Base-by-base conservation (phyloP, 2,329 filamentous ascomycete species). In the Raffaelea deltoideospora region DNA sequence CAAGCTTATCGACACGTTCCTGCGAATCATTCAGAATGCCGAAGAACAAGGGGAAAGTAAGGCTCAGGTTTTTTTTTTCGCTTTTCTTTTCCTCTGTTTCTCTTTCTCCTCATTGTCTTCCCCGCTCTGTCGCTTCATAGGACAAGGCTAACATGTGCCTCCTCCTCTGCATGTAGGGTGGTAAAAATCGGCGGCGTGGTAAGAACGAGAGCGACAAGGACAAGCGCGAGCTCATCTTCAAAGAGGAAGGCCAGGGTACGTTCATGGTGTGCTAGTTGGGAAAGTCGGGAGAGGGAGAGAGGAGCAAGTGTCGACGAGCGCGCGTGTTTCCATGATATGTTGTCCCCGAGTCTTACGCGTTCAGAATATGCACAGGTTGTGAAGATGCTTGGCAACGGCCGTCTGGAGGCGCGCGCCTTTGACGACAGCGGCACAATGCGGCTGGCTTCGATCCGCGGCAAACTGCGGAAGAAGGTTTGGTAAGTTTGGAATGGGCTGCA, bases 121-220 rank as follows among this genome's bases (percentile, higher is more conserved):
- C 8, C 10, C 9, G 18, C 28, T 19, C n/a, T n/a, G n/a, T n/a
- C n/a, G n/a, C n/a, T n/a, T n/a, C n/a, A n/a, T n/a, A n/a, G n/a
- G n/a, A n/a, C n/a, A n/a, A n/a, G 21, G 10, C 34, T 30, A 21
- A 30, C 27, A 15, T 14, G 5, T 22, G n/a, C n/a, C n/a, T n/a
- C n/a, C 10, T 33, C 2, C n/a, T 27, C 26, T 3, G 18, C 29
- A 3, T 31, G 3, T 27, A 46, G 88, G 45, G 88, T 63, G 88
- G 88, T 68, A 96, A 96, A 75, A 96, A 96, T 68, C 72, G 88
- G 64, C 81, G 88, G 76, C 77, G 90, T 67, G 88, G 88, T 66
- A 96, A 95, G 80, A 93, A 93, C 74, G 85, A 93, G 68, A 92
- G 90, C 66, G 90, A 96, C 70, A 93, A 95, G 58, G 87, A 95